Conservation (phyloP, 352 stramenopile genomes). For the Pythium insidiosum region DNA sequence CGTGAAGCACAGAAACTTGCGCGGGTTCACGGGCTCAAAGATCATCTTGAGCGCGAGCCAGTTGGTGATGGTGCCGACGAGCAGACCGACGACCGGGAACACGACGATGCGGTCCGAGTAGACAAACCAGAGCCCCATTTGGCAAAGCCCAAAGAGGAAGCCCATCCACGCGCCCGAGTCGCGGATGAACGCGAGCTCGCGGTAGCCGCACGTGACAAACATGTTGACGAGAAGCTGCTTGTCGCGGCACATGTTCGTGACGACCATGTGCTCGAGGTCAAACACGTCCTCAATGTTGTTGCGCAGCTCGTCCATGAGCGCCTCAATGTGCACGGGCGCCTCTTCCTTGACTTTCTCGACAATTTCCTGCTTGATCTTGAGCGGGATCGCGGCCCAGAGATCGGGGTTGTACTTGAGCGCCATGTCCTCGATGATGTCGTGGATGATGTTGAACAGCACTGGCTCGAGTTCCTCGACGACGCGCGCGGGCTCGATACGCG, state of each 20-base stretch:
- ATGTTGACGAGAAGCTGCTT: slow-evolving; percentile 95
- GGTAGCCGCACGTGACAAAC: slow-evolving; percentile 89
- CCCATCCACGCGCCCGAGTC: slow-evolving; percentile 89
- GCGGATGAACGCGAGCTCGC: slow-evolving; percentile 89
- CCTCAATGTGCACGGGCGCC: slow-evolving; percentile 84
- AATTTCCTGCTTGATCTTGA: slow-evolving; percentile 86
- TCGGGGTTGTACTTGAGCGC: slow-evolving; percentile 86
- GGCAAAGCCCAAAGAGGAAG: slow-evolving; percentile 81
- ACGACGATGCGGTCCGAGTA: slow-evolving; percentile 75
- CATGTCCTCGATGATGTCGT: slow-evolving; percentile 85
- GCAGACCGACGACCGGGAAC: slow-evolving; percentile 88
- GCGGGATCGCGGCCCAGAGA: slow-evolving; percentile 67
- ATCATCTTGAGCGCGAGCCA: slow-evolving; percentile 94
- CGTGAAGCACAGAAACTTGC: slow-evolving; percentile 82
- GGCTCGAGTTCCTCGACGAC: slow-evolving; percentile 92
- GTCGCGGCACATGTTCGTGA: slow-evolving; percentile 91
- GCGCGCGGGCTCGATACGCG: slow-evolving; percentile 80
- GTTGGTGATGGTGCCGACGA: slow-evolving; percentile 97
- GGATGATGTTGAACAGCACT: slow-evolving; percentile 85
- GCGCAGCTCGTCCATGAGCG: slow-evolving; percentile 93
- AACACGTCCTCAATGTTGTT: slow-evolving; percentile 94
- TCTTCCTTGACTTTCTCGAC: slow-evolving; percentile 94
- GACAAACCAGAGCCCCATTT: slow-evolving; percentile 87
- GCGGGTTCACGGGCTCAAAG: slow-evolving; percentile 87
- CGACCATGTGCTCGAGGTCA: slow-evolving; percentile 94